Conservation (phyloP, 1,284 basidiomycete species). For the Cutaneotrichosporon daszewskae region DNA sequence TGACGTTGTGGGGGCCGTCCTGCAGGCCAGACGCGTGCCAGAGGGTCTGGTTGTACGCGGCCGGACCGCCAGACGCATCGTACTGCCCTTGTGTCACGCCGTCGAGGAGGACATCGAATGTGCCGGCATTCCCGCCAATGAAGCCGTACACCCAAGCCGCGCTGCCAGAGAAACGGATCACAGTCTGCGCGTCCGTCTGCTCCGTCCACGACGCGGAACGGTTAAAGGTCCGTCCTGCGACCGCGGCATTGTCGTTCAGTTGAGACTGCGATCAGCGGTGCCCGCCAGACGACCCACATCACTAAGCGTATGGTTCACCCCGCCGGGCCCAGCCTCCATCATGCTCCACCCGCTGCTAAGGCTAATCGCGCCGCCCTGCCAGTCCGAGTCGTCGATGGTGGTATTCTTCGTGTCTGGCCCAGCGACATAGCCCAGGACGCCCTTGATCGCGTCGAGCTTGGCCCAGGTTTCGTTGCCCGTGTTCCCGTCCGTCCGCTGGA, state of each 20-base stretch:
- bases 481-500: constrained; percentile 9
- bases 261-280: too few relatives aligned
- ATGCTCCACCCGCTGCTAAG: constrained; percentile 38
- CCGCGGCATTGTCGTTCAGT: too few relatives aligned
- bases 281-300: too few relatives aligned
- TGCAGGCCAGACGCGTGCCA: constrained; percentile 25
- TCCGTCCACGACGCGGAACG: constrained; percentile 32
- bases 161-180: constrained; percentile 25
- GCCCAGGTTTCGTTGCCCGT: constrained; percentile 13
- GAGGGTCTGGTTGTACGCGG: constrained; percentile 29
- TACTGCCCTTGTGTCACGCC: constrained; percentile 22
- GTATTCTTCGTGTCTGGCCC: constrained; percentile 16
- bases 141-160: constrained; percentile 32
- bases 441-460: constrained; percentile 19
- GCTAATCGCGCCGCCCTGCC: constrained; percentile 24
- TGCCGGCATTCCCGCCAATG: constrained; percentile 22
- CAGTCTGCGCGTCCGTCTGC: constrained; percentile 16
- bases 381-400: constrained; percentile 37
- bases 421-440: constrained; percentile 12
- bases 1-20: constrained; percentile 22
- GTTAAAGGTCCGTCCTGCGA: too few relatives aligned
- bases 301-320: too few relatives aligned
- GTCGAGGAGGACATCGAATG: constrained; percentile 31
- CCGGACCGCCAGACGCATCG: constrained; percentile 20
- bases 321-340: too few relatives aligned